These are phyloP conservation scores for Thuja plicata DNA, from an alignment of 83 land plant species.

Conservation along the genomic window DNA sequence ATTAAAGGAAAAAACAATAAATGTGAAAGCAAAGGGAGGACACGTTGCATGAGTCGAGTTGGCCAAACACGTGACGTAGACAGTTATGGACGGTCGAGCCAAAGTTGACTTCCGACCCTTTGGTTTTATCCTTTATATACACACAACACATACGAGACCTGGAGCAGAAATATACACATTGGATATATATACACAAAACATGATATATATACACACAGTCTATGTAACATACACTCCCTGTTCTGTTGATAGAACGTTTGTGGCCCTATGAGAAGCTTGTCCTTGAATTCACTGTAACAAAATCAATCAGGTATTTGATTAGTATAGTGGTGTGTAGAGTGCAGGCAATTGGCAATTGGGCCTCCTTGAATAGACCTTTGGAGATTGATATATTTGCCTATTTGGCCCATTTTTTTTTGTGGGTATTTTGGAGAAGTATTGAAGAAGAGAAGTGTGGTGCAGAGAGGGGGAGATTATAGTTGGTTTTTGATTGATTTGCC, in stretches of 20 bases:
- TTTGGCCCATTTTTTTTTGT: neutral
- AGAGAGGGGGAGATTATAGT: neutral
- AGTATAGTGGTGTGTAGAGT: neutral
- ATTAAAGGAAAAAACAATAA: neutral
- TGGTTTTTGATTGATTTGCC: no score
- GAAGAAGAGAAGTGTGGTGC: neutral
- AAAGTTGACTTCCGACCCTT: constrained; percentile 2
- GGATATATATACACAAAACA: neutral
- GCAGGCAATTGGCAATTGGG: neutral
- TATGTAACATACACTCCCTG: no score
- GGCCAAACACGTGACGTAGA: constrained; percentile 14
- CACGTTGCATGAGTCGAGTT: constrained; percentile 12
- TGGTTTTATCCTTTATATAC: neutral
- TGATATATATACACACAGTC: no score
- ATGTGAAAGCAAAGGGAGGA: neutral
- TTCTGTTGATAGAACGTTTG: neutral
- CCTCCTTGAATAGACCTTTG: neutral
- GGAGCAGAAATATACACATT: neutral
- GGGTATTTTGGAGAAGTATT: neutral
- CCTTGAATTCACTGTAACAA: neutral
- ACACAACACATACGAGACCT: neutral
- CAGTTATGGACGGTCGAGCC: constrained; percentile 14
- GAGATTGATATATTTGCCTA: neutral
- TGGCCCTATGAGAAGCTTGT: neutral
- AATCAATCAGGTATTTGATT: neutral